phyloP scores from a whole-genome alignment of 768 basidiomycete genomes.

The Gloeophyllum trabeum region DNA sequence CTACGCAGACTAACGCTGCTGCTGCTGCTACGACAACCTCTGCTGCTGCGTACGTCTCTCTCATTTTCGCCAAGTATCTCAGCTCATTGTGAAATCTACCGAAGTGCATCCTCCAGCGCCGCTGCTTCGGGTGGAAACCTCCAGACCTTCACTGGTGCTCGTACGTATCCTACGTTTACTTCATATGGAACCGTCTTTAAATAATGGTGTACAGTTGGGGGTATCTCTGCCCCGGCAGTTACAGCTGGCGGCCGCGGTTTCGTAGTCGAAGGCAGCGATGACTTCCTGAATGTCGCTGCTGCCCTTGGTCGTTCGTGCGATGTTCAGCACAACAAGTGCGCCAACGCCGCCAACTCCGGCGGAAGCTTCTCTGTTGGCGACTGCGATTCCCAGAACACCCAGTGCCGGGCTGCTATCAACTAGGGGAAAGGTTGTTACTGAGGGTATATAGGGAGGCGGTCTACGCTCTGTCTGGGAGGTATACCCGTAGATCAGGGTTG shows the following conservation, averaged over 20 bases:
- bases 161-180: conserved; percentile 16
- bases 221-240: conserved; percentile 30
- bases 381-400: conserved; percentile 18
- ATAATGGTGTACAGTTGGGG: conserved; percentile 20
- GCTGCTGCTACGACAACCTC: conserved; percentile 3
- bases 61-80: too few species aligned
- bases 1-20: conserved; percentile 11
- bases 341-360: conserved; percentile 39
- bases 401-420: conserved; percentile 16
- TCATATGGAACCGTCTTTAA: not conserved
- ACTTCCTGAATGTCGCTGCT: conserved; percentile 34
- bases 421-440: not conserved
- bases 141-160: conserved; percentile 39
- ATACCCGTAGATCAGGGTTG: not conserved
- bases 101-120: conserved; percentile 1
- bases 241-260: conserved; percentile 36
- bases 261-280: conserved; percentile 27
- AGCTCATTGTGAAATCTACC: too few species aligned
- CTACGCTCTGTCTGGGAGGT: too few species aligned
- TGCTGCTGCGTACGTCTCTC: not conserved
- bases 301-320: conserved; percentile 50
- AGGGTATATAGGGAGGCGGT: too few species aligned
- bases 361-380: conserved; percentile 24
- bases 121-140: conserved; percentile 22
- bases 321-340: conserved; percentile 45